Base-by-base conservation (phyloP, 208 protist genomes). In the Zelonia costaricensis region DNA sequence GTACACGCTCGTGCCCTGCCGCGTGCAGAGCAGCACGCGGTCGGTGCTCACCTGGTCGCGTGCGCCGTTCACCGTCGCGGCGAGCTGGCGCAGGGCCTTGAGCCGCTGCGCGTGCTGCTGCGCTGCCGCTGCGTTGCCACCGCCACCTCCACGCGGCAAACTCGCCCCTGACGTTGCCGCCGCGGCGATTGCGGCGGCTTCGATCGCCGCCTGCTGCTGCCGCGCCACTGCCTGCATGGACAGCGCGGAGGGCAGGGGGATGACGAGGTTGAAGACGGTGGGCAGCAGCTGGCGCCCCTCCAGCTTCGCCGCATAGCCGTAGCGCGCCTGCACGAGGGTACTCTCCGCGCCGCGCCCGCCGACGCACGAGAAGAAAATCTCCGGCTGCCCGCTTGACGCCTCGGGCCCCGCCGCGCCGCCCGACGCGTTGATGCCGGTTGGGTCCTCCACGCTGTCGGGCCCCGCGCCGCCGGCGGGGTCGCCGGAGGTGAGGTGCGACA, bases 281-380 rank as follows among this genome's bases (percentile, higher is more conserved):
- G 80, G 82, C 35, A 93, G 75, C 9, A 46, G 45, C 38, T 80
- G 78, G 16, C 61, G 70, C 18, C 71, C 85, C 56, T 86, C 79
- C 18, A 74, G 45, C 30, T 77, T 53, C 9, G 87, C 81, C 16
- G 85, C 78, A 48, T 89, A 91, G 55, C 88, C 88, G 71, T 91
- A 94, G 27, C 78, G 78, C 0, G 84, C 88, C 68, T 86, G 76
- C 28, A 88, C 40, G 4, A 91, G 69, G 8, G 76, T 60, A 60
- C 83, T 89, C 38, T 84, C 81, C 4, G 63, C 68, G 2, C 88
- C 88, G 18, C 88, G 76, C 2, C 88, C 88, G 4, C 77, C 82
- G 0, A 91, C 72, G 42, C 72, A 71, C 31, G 68, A 68, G 46
- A 94, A 80, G 55, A 81, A 73, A 0, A 92, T 64, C 54, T 94